Percentiles rank a stretch among this genome's conserved stretches.
Evolutionary conservation across 1,284 basidiomycete species (phyloP).

Genomic region (Moesziomyces sp.): DNA sequence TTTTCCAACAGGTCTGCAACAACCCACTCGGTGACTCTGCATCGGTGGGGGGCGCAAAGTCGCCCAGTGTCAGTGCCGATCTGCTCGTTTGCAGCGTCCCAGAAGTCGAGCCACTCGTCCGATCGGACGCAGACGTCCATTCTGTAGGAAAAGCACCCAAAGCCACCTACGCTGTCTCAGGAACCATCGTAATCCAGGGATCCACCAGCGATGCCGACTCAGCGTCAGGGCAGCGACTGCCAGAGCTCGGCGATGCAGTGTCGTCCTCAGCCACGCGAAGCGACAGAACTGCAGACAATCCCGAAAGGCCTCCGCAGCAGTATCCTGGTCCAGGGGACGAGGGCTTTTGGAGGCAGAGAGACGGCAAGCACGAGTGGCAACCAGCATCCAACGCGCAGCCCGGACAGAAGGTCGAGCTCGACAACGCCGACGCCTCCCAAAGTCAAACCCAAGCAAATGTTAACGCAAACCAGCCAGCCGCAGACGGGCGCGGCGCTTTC

Average conservation of each 20-base stretch:
- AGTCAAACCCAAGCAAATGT: not conserved
- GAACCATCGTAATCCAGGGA: constrained; percentile 27
- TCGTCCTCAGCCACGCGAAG: not conserved
- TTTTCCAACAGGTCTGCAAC: constrained; percentile 42
- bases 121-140: constrained; percentile 2
- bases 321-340: constrained; percentile 41
- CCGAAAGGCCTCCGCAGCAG: not conserved
- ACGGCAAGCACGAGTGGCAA: constrained; percentile 43
- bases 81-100: constrained; percentile 45
- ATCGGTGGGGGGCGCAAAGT: not conserved
- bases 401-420: not conserved
- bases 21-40: not conserved
- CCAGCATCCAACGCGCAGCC: constrained; percentile 7
- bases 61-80: constrained; percentile 18
- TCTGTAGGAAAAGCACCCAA: not conserved
- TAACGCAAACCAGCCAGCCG: not conserved
- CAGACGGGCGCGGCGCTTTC: not conserved
- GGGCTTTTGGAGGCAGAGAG: constrained; percentile 47
- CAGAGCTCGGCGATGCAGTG: constrained; percentile 9
- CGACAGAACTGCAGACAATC: not conserved
- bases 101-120: constrained; percentile 33
- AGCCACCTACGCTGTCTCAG: constrained; percentile 37
- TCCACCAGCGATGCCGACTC: not conserved
- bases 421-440: not conserved
- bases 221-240: not conserved